These are phyloP conservation scores for Eucalyptus erythrocorys DNA, from an alignment of 345 rosid species.

Conservation along the genomic window DNA sequence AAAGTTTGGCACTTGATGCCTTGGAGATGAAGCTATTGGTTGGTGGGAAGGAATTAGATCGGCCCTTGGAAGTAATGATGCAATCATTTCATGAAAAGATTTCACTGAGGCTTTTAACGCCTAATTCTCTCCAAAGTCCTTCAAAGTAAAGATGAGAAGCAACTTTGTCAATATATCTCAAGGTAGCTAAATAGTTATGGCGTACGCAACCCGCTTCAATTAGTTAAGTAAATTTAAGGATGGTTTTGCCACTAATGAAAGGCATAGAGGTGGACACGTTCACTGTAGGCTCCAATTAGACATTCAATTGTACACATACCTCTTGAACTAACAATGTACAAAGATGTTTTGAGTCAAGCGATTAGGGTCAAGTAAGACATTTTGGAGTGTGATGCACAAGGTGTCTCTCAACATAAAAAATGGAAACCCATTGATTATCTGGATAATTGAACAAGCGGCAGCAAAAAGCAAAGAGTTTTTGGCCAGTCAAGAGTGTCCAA, in stretches of 20 bases:
- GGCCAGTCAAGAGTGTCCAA: fast-evolving
- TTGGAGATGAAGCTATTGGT: too few relatives aligned
- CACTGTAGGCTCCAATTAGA: too few relatives aligned
- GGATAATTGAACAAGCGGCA: too few relatives aligned
- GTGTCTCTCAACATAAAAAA: neutral
- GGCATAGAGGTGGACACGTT: too few relatives aligned
- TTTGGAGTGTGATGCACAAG: neutral
- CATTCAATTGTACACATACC: too few relatives aligned
- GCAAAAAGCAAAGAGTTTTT: fast-evolving
- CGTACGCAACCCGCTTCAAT: neutral
- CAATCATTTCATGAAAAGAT: neutral
- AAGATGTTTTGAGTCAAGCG: too few relatives aligned
- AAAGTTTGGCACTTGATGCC: too few relatives aligned
- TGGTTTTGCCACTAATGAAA: fast-evolving
- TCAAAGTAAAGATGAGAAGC: neutral
- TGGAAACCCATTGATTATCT: neutral
- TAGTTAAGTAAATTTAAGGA: neutral
- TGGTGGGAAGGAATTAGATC: too few relatives aligned
- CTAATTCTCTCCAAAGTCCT: neutral
- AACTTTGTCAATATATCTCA: neutral
- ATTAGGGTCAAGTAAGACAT: too few relatives aligned
- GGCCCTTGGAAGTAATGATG: fast-evolving
- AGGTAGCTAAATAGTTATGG: neutral
- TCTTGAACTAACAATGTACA: too few relatives aligned
- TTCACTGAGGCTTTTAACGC: neutral